Percentiles rank a stretch among this genome's conserved stretches.
Evolutionary conservation across 495 filamentous ascomycete species (phyloP).

Genomic region (Coniosporium apollinis): DNA sequence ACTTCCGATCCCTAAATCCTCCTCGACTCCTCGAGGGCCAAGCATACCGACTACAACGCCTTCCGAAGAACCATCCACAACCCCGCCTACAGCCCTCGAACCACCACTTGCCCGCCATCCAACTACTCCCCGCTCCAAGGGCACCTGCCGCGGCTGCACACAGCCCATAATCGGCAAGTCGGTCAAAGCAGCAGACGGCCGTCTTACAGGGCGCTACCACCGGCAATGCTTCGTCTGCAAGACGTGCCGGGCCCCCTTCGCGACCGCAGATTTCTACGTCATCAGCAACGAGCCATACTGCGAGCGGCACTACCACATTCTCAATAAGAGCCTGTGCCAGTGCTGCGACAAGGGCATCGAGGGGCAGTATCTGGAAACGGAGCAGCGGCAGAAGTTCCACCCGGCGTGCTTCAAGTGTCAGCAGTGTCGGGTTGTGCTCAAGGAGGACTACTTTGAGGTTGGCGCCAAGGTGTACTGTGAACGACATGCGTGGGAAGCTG

Average conservation of each 20-base stretch:
- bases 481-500: conserved; percentile 56
- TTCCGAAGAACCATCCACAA: conserved; percentile 5
- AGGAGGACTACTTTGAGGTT: conserved; percentile 45
- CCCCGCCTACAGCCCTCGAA: conserved; percentile 6
- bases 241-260: conserved; percentile 66
- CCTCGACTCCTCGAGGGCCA: conserved; percentile 1
- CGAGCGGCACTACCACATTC: conserved; percentile 79
- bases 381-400: conserved; percentile 64
- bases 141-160: conserved; percentile 69
- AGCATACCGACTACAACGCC: not conserved
- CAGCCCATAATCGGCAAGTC: conserved; percentile 75
- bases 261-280: conserved; percentile 86
- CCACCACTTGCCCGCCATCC: conserved; percentile 2
- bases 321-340: conserved; percentile 71
- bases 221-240: conserved; percentile 86
- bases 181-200: conserved; percentile 81
- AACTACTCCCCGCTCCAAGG: conserved; percentile 31
- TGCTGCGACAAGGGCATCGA: conserved; percentile 77
- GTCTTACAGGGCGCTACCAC: conserved; percentile 85
- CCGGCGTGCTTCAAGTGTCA: conserved; percentile 70
- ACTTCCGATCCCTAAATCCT: conserved; percentile 3
- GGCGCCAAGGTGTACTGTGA: conserved; percentile 62
- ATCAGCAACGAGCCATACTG: conserved; percentile 76
- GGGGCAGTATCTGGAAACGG: conserved; percentile 85
- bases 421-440: conserved; percentile 22